Base-by-base conservation (phyloP, 164 flowering plant species). In the Chimonanthus praecox region DNA sequence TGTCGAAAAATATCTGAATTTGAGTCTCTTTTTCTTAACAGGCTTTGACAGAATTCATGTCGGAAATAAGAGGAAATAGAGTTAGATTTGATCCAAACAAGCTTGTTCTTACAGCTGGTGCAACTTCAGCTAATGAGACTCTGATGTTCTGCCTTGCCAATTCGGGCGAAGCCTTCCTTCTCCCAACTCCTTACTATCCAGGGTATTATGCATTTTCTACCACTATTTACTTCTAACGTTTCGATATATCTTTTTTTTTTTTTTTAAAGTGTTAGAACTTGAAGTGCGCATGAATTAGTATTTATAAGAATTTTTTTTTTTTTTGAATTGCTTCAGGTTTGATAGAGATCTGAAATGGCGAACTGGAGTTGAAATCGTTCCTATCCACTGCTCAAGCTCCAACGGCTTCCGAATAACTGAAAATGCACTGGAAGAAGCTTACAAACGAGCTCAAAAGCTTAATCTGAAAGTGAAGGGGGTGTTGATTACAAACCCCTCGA, bases 121-220 rank as follows among this genome's bases (percentile, higher is more conserved):
- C 88, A 58, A 85, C 88, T 58, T 78, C 88, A 13, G 87, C 88
- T 4, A 85, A 84, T 47, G 88, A 85, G 70, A 79, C 78, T 48
- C 85, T 85, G 58, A 83, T 85, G 74, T 85, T 85, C 70, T 82
- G 85, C 70, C 78, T 85, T 7, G 88, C 87, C 67, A 77, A 85
- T 51, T 82, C 82, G 4, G 87, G 87, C 63, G 87, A 85, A 47
- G 88, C 85, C 7, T 78, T 85, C 70, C 85, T 85, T 67, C 64
- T 85, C 43, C 85, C 88, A 2, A 77, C 84, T 8, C 88, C 87
- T 18, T 85, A 85, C 73, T 85, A 85, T 50, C 88, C 87, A 61
- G 88, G 88, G 83, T 85, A 7, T n/a, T 58, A 6, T 10, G 33
- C 64, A 5, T 6, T 73, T 58, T 48, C 69, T 20, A 47, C 49